Percentiles rank a stretch among this genome's conserved stretches.
These are phyloP conservation scores for Beauveria varroae DNA, from an alignment of 2,329 filamentous ascomycete genomes.

Conservation along the genomic window DNA sequence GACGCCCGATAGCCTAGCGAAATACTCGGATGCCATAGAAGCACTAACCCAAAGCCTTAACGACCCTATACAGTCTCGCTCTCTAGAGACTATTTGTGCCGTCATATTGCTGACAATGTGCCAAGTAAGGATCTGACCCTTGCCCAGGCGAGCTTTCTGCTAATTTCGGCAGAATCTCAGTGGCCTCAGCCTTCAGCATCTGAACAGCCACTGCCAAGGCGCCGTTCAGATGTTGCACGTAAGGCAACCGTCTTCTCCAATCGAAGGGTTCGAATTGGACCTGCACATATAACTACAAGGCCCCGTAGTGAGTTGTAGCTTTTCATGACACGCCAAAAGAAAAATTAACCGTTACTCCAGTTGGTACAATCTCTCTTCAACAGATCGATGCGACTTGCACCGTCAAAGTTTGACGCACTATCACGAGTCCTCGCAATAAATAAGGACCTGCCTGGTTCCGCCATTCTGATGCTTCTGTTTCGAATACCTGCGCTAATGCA, in stretches of 20 bases:
- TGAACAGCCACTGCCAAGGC: conserved; percentile 8
- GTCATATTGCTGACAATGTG: conserved; percentile 6
- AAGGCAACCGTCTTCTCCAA: not conserved
- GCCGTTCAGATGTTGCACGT: not conserved
- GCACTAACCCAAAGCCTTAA: not conserved
- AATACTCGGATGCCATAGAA: conserved; percentile 1
- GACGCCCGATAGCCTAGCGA: not conserved
- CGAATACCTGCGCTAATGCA: not conserved
- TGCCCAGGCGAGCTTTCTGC: not conserved
- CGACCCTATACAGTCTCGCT: not conserved
- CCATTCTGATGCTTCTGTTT: not conserved
- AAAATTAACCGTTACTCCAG: not conserved
- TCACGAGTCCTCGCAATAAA: not conserved
- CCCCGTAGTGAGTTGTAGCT: not conserved
- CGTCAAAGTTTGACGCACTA: not conserved
- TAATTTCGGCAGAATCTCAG: conserved; percentile 4
- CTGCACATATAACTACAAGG: not conserved
- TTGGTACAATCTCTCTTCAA: conserved; percentile 7
- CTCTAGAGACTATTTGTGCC: conserved; percentile 2
- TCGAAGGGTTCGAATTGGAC: not conserved
- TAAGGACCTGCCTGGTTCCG: not conserved
- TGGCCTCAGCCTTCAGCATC: conserved; percentile 2
- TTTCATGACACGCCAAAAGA: not conserved
- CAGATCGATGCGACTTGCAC: not conserved
- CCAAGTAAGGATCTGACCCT: not conserved